Conservation (phyloP, 805 yeast genomes). For the Wickerhamomyces chaumierensis region DNA sequence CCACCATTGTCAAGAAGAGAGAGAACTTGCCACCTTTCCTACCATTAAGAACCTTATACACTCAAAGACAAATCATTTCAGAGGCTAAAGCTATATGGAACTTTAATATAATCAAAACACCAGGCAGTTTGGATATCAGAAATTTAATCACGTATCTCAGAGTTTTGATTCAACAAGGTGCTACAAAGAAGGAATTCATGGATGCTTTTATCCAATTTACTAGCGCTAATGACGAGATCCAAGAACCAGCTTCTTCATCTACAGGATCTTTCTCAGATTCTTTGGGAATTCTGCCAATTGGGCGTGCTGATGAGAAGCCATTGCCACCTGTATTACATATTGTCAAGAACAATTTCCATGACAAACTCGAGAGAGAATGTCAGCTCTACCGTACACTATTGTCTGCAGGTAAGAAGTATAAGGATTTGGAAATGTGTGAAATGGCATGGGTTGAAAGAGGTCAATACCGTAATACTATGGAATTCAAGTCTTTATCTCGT, state of each 20-base stretch:
- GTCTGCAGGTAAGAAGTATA: slow-evolving; percentile 47
- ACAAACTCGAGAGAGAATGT: slow-evolving; percentile 11
- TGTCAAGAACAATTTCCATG: slow-evolving; percentile 2
- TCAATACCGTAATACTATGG: slow-evolving; percentile 36
- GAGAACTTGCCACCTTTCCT: slow-evolving; percentile 50
- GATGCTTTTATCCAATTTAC: slow-evolving; percentile 26
- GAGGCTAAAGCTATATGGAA: slow-evolving; percentile 77
- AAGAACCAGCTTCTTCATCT: not conserved
- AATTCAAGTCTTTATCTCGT: slow-evolving; percentile 22
- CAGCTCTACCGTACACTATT: slow-evolving; percentile 10
- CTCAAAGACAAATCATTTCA: slow-evolving; percentile 37
- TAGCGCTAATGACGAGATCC: slow-evolving; percentile 16
- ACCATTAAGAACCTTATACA: slow-evolving; percentile 37
- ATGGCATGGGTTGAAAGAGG: slow-evolving; percentile 76
- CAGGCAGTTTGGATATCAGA: slow-evolving; percentile 29
- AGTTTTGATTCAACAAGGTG: slow-evolving; percentile 26
- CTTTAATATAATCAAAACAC: slow-evolving; percentile 33
- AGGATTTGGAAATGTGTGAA: slow-evolving; percentile 48
- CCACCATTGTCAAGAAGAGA: slow-evolving; percentile 8
- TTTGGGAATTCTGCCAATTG: too few species aligned
- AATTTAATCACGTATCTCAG: slow-evolving; percentile 41
- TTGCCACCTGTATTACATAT: slow-evolving; percentile 8
- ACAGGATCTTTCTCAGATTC: too few species aligned
- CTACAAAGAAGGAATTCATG: slow-evolving; percentile 25
- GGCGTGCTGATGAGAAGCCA: too few species aligned